Percentiles rank a stretch among this genome's conserved stretches.
Evolutionary conservation across 2,329 filamentous ascomycete genomes (phyloP).

Genomic region (Aspergillus novofumigatus): DNA sequence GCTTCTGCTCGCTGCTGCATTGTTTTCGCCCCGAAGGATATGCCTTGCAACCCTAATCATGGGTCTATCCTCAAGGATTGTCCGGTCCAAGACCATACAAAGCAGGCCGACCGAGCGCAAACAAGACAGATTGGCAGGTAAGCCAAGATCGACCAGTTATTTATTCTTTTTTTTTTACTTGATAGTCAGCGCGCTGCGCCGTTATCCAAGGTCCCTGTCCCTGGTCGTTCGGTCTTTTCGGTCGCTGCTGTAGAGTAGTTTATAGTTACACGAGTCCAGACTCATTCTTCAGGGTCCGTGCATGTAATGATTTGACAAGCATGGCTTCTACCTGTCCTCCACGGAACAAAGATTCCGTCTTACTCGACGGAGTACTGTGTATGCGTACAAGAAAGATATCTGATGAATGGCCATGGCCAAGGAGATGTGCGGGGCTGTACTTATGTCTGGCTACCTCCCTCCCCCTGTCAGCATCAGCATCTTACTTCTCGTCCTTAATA

Average conservation of each 20-base stretch:
- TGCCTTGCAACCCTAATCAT: background rate
- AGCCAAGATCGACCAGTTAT: background rate
- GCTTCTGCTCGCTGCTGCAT: constrained; percentile 3
- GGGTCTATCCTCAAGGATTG: background rate
- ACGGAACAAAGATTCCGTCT: no score
- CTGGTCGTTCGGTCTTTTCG: no score
- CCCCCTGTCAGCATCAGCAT: background rate
- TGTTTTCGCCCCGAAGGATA: background rate
- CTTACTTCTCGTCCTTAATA: background rate
- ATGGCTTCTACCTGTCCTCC: background rate
- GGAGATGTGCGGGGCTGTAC: background rate
- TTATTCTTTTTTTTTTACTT: no score
- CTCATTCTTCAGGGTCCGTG: background rate
- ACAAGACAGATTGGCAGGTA: background rate
- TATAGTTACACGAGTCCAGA: background rate
- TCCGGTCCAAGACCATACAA: background rate
- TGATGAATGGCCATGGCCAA: background rate
- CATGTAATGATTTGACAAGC: background rate
- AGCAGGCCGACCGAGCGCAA: background rate
- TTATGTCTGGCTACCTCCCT: background rate
- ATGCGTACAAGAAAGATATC: background rate
- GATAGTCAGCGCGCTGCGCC: no score
- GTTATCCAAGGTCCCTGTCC: no score
- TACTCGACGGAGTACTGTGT: no score
- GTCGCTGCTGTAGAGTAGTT: background rate